Evolutionary conservation across 2,329 filamentous ascomycete genomes (phyloP), one percentile per base, ranked within the genome.

Genomic region (Exophiala bonariae): DNA sequence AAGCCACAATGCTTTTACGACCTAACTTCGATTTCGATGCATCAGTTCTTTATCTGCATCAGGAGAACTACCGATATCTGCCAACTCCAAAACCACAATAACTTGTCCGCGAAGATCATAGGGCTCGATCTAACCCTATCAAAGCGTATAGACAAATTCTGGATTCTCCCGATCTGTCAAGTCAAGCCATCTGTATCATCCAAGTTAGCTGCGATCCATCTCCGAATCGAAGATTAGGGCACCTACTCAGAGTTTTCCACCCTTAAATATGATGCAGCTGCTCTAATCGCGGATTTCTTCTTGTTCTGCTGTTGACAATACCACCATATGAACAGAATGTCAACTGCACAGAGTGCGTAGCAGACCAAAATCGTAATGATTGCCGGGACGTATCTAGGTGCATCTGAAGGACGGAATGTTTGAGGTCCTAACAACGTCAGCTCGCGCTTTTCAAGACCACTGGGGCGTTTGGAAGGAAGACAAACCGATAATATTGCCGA

Each of bases 111-210:
- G n/a, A n/a, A n/a, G n/a, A n/a, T n/a, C n/a, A n/a, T n/a, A n/a
- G n/a, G n/a, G n/a, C n/a, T n/a, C n/a, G n/a, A n/a, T n/a, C n/a
- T n/a, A n/a, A n/a, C n/a, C n/a, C n/a, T n/a, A 22, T 63, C 67
- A 80, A 37, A 82, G 50, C 16, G 72, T 75, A 60, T 87, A 87
- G 1, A 78, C 64, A 59, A 87, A 85, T 61, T 86, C 78, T 1
- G 72, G 68, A 50, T 85, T 87, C 69, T 87, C 83, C 45, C 72
- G 66, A 60, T 87, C 83, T 3, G 82, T 86, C 53, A 86, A 63
- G 61, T 87, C 82, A 47, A 81, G 69, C 66, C 79, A 60, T 26
- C 55, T 57, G 34, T 16, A 14, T 23, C 17, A 23, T 28, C 20
- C 22, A 19, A 17, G 34, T 20, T 41, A 34, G 30, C 17, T 6